These are phyloP conservation scores for Sporothrix dimorphospora DNA, from an alignment of 2,329 filamentous ascomycete genomes.

Conservation along the genomic window DNA sequence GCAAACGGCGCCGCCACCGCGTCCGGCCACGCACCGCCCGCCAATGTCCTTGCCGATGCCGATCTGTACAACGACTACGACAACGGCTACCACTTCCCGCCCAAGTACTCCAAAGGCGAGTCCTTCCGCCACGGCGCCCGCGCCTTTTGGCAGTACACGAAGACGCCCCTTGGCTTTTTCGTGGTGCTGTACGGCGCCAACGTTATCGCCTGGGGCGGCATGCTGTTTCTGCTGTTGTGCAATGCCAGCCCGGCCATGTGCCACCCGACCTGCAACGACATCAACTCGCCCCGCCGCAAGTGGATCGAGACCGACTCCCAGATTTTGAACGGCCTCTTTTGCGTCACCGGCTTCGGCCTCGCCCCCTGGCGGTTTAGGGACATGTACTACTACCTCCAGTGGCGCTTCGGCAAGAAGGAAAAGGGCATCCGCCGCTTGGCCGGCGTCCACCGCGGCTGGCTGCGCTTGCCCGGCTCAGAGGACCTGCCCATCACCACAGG, in stretches of 20 bases:
- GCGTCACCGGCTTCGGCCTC: constrained; percentile 81
- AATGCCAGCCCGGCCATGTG: constrained; percentile 77
- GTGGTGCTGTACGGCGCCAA: constrained; percentile 80
- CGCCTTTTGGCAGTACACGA: constrained; percentile 72
- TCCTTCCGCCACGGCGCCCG: constrained; percentile 60
- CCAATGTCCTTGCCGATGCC: neutral
- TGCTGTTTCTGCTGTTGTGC: constrained; percentile 84
- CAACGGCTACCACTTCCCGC: constrained; percentile 70
- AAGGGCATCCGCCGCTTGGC: constrained; percentile 68
- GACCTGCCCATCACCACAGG: constrained; percentile 58
- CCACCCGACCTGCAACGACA: constrained; percentile 67
- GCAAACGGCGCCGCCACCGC: neutral
- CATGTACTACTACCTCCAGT: constrained; percentile 71
- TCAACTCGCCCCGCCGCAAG: constrained; percentile 73
- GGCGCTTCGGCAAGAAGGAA: constrained; percentile 56
- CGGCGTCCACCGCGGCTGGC: constrained; percentile 76
- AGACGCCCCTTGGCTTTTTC: constrained; percentile 75
- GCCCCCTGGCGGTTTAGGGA: constrained; percentile 85
- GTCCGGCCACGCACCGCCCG: neutral
- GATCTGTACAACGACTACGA: constrained; percentile 47
- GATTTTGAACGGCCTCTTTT: constrained; percentile 82
- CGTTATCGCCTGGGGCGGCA: constrained; percentile 85
- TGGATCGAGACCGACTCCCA: constrained; percentile 89
- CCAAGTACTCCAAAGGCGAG: constrained; percentile 61
- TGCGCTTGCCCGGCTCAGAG: constrained; percentile 69